Conservation (phyloP, 495 filamentous ascomycete species). For the Talaromyces borbonicus region DNA sequence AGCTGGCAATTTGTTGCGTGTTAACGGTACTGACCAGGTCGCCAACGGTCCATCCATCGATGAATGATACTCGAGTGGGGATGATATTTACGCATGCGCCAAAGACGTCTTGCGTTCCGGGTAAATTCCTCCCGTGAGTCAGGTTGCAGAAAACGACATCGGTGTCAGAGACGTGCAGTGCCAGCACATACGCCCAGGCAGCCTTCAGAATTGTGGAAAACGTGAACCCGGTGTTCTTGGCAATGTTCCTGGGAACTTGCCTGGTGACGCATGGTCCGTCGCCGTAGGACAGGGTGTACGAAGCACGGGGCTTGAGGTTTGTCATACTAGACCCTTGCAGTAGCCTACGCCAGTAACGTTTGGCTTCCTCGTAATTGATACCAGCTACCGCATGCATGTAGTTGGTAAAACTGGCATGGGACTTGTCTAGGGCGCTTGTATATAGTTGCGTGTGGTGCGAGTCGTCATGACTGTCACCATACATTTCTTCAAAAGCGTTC, state of each 20-base stretch:
- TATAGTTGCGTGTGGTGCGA: not conserved
- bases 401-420: not conserved
- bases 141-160: constrained; percentile 37
- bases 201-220: not conserved
- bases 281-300: not conserved
- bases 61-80: constrained; percentile 1
- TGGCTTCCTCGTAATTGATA: not conserved
- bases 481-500: not conserved
- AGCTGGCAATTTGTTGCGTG: constrained; percentile 3
- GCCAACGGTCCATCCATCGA: not conserved
- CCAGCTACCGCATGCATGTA: not conserved
- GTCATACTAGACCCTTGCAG: not conserved
- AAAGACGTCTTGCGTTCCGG: constrained; percentile 3
- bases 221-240: not conserved
- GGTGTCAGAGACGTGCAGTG: constrained; percentile 20
- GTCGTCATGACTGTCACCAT: not conserved
- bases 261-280: not conserved
- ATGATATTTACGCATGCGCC: not conserved
- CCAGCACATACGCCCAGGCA: constrained; percentile 20
- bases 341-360: constrained; percentile 2
- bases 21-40: constrained; percentile 6
- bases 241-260: not conserved
- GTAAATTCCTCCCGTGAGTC: constrained; percentile 20
- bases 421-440: not conserved
- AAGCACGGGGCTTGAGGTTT: not conserved